phyloP scores from a whole-genome alignment of 495 filamentous ascomycete genomes.

The Penicillium riverlandense region DNA sequence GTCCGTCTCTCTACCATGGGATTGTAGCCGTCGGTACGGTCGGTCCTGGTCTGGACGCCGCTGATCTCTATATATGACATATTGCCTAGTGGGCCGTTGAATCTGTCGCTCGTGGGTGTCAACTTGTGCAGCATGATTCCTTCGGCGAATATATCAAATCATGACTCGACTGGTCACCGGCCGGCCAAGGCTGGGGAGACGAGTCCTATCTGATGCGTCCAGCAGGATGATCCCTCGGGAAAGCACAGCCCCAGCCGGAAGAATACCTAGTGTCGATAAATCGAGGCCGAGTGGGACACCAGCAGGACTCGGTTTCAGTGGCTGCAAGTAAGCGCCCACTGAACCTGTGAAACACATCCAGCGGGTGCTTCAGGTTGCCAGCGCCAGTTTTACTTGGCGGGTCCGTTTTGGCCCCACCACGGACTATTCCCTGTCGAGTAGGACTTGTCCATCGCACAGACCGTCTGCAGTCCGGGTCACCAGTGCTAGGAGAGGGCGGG shows the following conservation, averaged over 20 bases:
- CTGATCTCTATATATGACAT: constrained; percentile 10
- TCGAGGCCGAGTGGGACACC: not conserved
- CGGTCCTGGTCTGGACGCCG: constrained; percentile 4
- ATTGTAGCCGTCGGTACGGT: not conserved
- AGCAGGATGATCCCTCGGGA: constrained; percentile 1
- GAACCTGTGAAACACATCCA: constrained; percentile 23
- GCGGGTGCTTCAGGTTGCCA: constrained; percentile 28
- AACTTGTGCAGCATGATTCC: too few relatives aligned
- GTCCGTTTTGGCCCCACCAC: constrained; percentile 8
- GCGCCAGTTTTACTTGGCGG: constrained; percentile 26
- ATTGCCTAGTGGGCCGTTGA: not conserved
- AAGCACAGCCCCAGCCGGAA: constrained; percentile 9
- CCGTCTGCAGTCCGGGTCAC: constrained; percentile 14
- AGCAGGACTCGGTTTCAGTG: constrained; percentile 9
- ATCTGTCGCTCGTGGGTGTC: not conserved
- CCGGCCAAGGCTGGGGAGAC: not conserved
- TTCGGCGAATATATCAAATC: too few relatives aligned
- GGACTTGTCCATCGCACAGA: not conserved
- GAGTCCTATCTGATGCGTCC: constrained; percentile 11
- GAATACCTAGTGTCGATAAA: not conserved
- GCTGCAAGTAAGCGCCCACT: constrained; percentile 27
- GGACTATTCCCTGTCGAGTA: not conserved
- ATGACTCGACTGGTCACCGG: too few relatives aligned
- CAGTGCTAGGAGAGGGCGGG: too few relatives aligned
- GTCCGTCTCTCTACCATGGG: constrained; percentile 1